Conservation (phyloP, 2,329 filamentous ascomycete genomes). For the Gremmenia infestans region DNA sequence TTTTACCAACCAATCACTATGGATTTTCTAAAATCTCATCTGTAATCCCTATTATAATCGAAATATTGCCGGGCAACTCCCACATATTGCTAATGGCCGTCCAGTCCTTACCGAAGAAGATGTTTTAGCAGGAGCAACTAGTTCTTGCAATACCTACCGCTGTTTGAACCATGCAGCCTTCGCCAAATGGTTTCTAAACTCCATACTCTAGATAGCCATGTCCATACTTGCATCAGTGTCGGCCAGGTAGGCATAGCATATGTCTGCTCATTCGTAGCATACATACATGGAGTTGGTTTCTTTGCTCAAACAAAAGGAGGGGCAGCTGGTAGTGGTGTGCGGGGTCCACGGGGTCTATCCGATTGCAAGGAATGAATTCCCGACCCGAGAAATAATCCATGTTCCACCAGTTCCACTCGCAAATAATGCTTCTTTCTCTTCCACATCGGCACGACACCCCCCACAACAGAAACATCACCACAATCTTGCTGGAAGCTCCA, state of each 20-base stretch:
- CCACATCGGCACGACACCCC: too few species aligned
- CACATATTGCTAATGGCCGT: neutral
- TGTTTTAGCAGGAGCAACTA: neutral
- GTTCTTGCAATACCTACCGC: constrained; percentile 4
- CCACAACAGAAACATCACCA: too few species aligned
- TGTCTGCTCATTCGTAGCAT: constrained; percentile 6
- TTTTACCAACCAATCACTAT: neutral
- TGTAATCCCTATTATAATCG: neutral
- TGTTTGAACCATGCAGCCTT: neutral
- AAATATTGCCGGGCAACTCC: neutral
- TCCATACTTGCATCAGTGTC: neutral
- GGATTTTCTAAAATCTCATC: neutral
- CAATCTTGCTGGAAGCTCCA: too few species aligned
- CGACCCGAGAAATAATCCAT: neutral
- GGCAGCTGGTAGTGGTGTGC: neutral
- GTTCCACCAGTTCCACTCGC: neutral
- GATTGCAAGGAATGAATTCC: neutral
- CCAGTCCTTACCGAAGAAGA: neutral
- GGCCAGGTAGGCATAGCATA: constrained; percentile 11
- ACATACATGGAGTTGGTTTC: constrained; percentile 10
- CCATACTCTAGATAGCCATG: neutral
- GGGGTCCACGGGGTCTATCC: neutral
- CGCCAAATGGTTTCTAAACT: neutral
- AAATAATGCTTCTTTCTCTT: neutral
- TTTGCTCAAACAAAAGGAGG: constrained; percentile 1